Conservation (phyloP, 1,284 basidiomycete genomes). For the Amylostereum areolatum region DNA sequence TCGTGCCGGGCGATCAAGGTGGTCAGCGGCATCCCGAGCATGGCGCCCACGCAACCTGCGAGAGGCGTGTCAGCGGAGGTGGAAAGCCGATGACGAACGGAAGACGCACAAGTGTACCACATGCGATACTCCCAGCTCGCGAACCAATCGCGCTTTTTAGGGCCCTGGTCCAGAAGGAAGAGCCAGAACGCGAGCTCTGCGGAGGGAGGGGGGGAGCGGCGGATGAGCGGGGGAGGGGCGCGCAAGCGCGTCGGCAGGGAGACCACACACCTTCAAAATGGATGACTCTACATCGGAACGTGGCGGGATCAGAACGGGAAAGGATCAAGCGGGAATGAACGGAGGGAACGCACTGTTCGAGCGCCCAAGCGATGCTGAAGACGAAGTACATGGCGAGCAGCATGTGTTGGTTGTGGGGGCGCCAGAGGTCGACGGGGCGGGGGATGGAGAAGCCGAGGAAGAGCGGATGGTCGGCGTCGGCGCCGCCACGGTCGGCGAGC, state of each 20-base stretch:
- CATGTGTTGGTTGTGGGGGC: slow-evolving; percentile 26
- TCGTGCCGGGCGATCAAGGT: slow-evolving; percentile 50
- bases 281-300: slow-evolving; percentile 46
- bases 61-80: slow-evolving; percentile 9
- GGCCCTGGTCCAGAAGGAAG: slow-evolving; percentile 68
- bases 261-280: slow-evolving; percentile 69
- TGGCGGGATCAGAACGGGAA: neutral
- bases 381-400: slow-evolving; percentile 62
- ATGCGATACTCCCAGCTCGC: slow-evolving; percentile 30
- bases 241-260: too few species aligned
- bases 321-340: neutral
- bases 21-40: slow-evolving; percentile 65
- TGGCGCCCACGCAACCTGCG: slow-evolving; percentile 52
- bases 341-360: slow-evolving; percentile 55
- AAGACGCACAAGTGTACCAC: slow-evolving; percentile 33
- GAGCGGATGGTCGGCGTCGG: slow-evolving; percentile 31
- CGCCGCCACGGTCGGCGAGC: neutral
- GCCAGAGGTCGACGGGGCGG: slow-evolving; percentile 45
- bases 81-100: neutral
- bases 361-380: slow-evolving; percentile 62
- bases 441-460: slow-evolving; percentile 27
- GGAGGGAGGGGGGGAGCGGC: slow-evolving; percentile 5
- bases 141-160: slow-evolving; percentile 64
- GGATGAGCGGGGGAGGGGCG: too few species aligned
- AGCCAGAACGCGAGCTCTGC: slow-evolving; percentile 73